phyloP scores from a whole-genome alignment of 495 filamentous ascomycete genomes.

The Penicillium angulare region DNA sequence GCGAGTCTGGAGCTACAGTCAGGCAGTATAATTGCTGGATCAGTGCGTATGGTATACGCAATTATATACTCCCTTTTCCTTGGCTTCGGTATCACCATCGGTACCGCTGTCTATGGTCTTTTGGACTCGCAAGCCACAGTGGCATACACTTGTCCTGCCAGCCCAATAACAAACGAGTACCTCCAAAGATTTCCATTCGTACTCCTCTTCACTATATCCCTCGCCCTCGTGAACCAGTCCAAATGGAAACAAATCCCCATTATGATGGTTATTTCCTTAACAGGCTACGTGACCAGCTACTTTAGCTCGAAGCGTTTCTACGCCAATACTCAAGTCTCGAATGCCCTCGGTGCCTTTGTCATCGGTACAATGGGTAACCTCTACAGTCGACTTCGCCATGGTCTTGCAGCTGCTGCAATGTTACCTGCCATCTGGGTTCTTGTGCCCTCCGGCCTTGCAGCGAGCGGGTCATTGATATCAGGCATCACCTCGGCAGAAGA shows the following conservation, averaged over 20 bases:
- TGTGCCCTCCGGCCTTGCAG: slow-evolving; percentile 86
- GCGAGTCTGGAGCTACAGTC: slow-evolving; percentile 87
- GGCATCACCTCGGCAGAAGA: slow-evolving; percentile 82
- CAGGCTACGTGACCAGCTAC: slow-evolving; percentile 85
- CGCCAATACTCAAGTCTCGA: slow-evolving; percentile 73
- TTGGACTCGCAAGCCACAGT: slow-evolving; percentile 74
- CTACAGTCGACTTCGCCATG: slow-evolving; percentile 80
- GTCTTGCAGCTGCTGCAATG: slow-evolving; percentile 83
- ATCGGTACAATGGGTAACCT: slow-evolving; percentile 86
- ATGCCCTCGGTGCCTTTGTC: slow-evolving; percentile 80
- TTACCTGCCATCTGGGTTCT: slow-evolving; percentile 93
- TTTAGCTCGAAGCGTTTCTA: slow-evolving; percentile 70
- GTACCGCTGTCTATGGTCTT: slow-evolving; percentile 83
- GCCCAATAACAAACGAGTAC: slow-evolving; percentile 51
- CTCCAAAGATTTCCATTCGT: slow-evolving; percentile 68
- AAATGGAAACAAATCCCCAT: slow-evolving; percentile 86
- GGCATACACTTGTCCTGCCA: slow-evolving; percentile 62
- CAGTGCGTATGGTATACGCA: slow-evolving; percentile 92
- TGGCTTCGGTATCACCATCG: slow-evolving; percentile 95
- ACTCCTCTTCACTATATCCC: slow-evolving; percentile 73
- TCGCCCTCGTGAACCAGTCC: slow-evolving; percentile 83
- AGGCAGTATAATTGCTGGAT: slow-evolving; percentile 80
- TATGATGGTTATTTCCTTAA: slow-evolving; percentile 80
- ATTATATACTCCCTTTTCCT: slow-evolving; percentile 95
- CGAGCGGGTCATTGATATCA: slow-evolving; percentile 76